Evolutionary conservation across 352 stramenopile genomes (phyloP).

Genomic region (Pythium aquatile): DNA sequence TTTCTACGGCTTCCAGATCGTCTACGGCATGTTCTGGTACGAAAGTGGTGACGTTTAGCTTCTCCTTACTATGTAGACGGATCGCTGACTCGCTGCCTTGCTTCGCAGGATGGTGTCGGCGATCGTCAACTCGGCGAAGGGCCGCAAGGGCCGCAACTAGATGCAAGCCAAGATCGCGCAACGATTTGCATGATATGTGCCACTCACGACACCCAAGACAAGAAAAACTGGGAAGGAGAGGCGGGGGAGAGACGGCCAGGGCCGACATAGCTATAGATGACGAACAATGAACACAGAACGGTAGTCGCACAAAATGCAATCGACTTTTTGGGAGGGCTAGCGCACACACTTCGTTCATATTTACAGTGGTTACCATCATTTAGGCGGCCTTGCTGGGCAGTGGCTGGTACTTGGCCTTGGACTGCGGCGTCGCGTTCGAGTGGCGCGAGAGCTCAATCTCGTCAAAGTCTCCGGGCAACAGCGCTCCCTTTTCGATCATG

Average conservation of each 20-base stretch:
- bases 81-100: slow-evolving; percentile 2
- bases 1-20: slow-evolving; percentile 86
- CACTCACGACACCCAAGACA: too few species aligned
- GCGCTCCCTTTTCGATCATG: slow-evolving; percentile 18
- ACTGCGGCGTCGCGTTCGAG: slow-evolving; percentile 17
- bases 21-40: slow-evolving; percentile 90
- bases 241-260: too few species aligned
- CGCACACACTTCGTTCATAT: neutral
- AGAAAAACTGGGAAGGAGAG: too few species aligned
- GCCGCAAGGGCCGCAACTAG: slow-evolving; percentile 31
- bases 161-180: neutral
- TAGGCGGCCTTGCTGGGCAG: slow-evolving; percentile 18
- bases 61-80: neutral
- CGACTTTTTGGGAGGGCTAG: neutral
- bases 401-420: slow-evolving; percentile 14
- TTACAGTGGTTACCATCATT: neutral
- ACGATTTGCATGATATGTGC: neutral
- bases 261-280: slow-evolving; percentile 1
- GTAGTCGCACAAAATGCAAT: neutral
- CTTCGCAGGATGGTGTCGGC: slow-evolving; percentile 76
- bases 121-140: slow-evolving; percentile 70
- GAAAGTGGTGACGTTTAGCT: neutral
- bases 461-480: slow-evolving; percentile 22
- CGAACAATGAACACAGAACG: neutral
- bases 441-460: slow-evolving; percentile 23